Evolutionary conservation across 148 eudicot genomes (phyloP), one percentile per base, ranked within the genome.

Genomic region (Dysphania ambrosioides): DNA sequence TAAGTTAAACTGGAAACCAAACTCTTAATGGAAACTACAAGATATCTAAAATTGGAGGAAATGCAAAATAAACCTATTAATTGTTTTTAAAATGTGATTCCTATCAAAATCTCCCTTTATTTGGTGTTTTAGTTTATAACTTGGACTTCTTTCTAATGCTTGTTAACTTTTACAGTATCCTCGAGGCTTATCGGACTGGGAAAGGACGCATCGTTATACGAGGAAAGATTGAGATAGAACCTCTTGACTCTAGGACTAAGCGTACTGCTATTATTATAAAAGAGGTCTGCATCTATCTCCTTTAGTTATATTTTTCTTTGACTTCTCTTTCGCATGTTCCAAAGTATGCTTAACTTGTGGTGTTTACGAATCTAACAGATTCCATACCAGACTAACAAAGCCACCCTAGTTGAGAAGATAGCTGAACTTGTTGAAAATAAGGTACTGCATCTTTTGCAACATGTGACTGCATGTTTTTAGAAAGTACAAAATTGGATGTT

Each of bases 381-480:
- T 53, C 98, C 98, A 12, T 95, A 95, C 74, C 98, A 92, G 85
- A 90, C 97, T 51, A 95, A 92, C 85, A 92, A 95, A 90, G 97
- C 98, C 31, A 80, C 96, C 56, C 88, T 95, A 72, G 92, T 95
- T 66, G 87, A 84, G 87, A 95, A 92, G 84, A 92, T 95, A 74
- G 98, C 98, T 53, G 92, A 92, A 66, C 96, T 82, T 72, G 97
- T 95, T 69, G 97, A 92, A 79, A 84, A 81, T 66, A 95, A 95
- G 98, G 98, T 95, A 88, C 44, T 72, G 57, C 57, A 21, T 38
- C 63, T 19, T 31, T 58, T 34, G 60, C 30, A 57, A 41, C 40
- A 77, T 70, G 70, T 71, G 49, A 53, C 26, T 47, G 59, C 26
- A 12, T 21, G 31, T 61, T 35, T n/a, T 34, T 47, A 30, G 9